Evolutionary conservation across 192 early-diverging fungal genomes (phyloP).

Genomic region (Podila epicladia): DNA sequence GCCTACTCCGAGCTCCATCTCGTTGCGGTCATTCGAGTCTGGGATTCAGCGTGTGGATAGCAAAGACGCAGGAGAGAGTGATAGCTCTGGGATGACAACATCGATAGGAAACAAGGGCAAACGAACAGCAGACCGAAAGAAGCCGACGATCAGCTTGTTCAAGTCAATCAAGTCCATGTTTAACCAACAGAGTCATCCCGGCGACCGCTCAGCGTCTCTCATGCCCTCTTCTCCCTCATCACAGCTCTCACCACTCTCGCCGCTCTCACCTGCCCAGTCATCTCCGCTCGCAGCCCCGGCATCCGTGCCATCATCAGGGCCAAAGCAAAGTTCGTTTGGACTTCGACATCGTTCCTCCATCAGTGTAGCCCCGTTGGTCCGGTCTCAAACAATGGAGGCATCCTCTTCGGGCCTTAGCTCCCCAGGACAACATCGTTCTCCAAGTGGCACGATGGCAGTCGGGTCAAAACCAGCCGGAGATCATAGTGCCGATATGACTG

Average conservation of each 20-base stretch:
- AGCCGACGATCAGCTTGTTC: slow-evolving; percentile 31
- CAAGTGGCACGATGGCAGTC: not conserved
- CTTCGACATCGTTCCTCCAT: slow-evolving; percentile 36
- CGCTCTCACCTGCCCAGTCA: slow-evolving; percentile 18
- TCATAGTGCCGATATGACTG: slow-evolving; percentile 51
- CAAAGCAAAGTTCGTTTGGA: slow-evolving; percentile 18
- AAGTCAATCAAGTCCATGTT: slow-evolving; percentile 53
- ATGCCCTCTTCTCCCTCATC: slow-evolving; percentile 30
- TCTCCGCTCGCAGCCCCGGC: slow-evolving; percentile 6
- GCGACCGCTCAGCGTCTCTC: slow-evolving; percentile 17
- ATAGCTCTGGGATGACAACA: slow-evolving; percentile 29
- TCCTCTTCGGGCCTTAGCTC: slow-evolving; percentile 5
- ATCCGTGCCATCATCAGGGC: slow-evolving; percentile 2
- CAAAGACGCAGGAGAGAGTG: slow-evolving; percentile 41
- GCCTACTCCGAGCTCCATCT: slow-evolving; percentile 17
- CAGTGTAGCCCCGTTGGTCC: slow-evolving; percentile 13
- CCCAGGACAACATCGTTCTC: not conserved
- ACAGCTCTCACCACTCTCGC: slow-evolving; percentile 36
- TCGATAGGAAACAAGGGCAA: slow-evolving; percentile 14
- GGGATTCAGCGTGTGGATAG: slow-evolving; percentile 30
- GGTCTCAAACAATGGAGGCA: slow-evolving; percentile 34
- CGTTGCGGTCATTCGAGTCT: slow-evolving; percentile 30
- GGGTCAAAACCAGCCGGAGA: slow-evolving; percentile 3
- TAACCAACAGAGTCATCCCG: slow-evolving; percentile 31
- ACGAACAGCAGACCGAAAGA: slow-evolving; percentile 18